Base-by-base conservation (phyloP, 2,329 filamentous ascomycete species). In the Dactylellina leptospora region DNA sequence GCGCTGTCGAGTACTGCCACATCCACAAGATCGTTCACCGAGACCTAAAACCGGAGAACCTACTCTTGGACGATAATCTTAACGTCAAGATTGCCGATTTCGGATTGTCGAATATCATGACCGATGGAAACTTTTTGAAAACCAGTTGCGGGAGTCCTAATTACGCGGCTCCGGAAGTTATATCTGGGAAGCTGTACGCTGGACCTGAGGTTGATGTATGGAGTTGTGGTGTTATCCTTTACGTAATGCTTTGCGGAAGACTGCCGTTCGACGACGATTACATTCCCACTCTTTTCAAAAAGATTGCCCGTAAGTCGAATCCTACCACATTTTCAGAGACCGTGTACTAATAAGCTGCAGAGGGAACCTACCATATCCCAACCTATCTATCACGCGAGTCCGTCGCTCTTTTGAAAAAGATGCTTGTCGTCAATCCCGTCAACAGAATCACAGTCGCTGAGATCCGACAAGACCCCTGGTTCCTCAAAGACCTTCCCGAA, bases 41-140 rank as follows among this genome's bases (percentile, higher is more conserved):
- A 79, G 95, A 99, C 80, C 82, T 99, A 74, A 99, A 99, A 81
- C 95, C 95, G 8, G 95, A 99, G 83, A 99, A 99, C 79, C 82
- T 99, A 51, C 86, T 99, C 44, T 87, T 99, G 55, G 95, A 99
- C 81, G 91, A 96, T 75, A 89, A 96, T 70, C 89, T 96, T 78
- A 97, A 99, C 78, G 93, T 99, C 81, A 99, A 99, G 83, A 99
- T 99, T 82, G 95, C 95, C 77, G 95, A 99, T 81, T 99, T 99
- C 76, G 95, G 95, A 66, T 84, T 99, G 64, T 97, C 93, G 83
- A 99, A 99, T 79, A 99, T 99, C 82, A 99, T 99, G 95, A 97
- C 95, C 0, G 95, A 99, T 79, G 95, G 95, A 23, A 99, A 99
- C 80, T 99, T 99, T 79, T 86, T 99, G 77, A 97, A 97, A 82